A percentile compares a stretch with the other conserved stretches of the same genome.
These are phyloP conservation scores for Entophlyctis luteolus DNA, from an alignment of 192 early-diverging fungal species.

Conservation along the genomic window DNA sequence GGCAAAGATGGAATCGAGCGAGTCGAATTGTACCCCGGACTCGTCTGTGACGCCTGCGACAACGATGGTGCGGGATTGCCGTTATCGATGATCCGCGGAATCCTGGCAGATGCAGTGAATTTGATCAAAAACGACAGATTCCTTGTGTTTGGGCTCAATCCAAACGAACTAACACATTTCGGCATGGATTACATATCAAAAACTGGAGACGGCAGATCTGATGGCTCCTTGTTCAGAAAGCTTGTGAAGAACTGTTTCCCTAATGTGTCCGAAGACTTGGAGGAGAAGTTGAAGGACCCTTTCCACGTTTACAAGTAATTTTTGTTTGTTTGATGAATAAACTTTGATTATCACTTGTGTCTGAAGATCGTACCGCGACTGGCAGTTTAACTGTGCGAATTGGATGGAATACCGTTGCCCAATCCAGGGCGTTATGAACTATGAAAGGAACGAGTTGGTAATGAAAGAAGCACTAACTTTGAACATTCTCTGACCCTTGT, in stretches of 20 bases:
- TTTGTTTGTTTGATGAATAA: not conserved
- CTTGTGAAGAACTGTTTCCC: not conserved
- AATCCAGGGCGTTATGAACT: too few relatives aligned
- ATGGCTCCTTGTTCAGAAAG: not conserved
- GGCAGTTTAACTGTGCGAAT: too few relatives aligned
- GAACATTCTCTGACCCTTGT: too few relatives aligned
- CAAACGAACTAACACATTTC: conserved; percentile 44
- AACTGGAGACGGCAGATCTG: not conserved
- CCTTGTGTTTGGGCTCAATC: conserved; percentile 36
- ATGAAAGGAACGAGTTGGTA: too few relatives aligned
- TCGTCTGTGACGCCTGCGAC: conserved; percentile 44
- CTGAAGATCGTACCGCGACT: too few relatives aligned
- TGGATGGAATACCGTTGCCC: too few relatives aligned
- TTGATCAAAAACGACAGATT: conserved; percentile 53
- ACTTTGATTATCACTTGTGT: too few relatives aligned
- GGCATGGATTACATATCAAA: conserved; percentile 30
- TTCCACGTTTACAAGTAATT: not conserved
- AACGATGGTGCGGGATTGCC: conserved; percentile 39
- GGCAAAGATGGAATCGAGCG: conserved; percentile 24
- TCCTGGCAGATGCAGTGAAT: conserved; percentile 47
- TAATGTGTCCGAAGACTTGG: not conserved
- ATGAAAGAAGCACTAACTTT: too few relatives aligned
- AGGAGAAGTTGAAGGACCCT: not conserved
- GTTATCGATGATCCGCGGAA: conserved; percentile 45
- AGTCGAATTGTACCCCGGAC: conserved; percentile 50